Evolutionary conservation across 192 early-diverging fungal species (phyloP).

Genomic region (Ramicandelaber brevisporus): DNA sequence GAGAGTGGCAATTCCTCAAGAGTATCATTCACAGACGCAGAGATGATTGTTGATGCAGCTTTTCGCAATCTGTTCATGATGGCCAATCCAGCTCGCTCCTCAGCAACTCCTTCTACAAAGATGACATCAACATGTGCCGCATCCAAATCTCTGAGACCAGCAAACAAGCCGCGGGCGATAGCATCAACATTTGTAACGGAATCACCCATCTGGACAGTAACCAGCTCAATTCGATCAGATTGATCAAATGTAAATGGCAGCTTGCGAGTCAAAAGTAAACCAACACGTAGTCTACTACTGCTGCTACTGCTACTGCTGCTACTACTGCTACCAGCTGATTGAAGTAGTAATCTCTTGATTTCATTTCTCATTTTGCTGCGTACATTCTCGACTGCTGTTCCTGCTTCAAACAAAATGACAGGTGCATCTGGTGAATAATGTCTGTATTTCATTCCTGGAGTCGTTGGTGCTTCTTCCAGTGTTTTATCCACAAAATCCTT

Average conservation of each 20-base stretch:
- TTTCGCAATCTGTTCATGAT: slow-evolving; percentile 92
- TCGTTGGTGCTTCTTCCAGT: slow-evolving; percentile 60
- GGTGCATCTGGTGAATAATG: slow-evolving; percentile 85
- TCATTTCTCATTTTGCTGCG: slow-evolving; percentile 4
- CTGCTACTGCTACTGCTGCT: slow-evolving; percentile 1
- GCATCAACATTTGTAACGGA: slow-evolving; percentile 25
- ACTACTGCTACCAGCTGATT: slow-evolving; percentile 2
- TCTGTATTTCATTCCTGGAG: slow-evolving; percentile 98
- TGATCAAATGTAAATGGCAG: neutral
- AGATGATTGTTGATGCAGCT: slow-evolving; percentile 41
- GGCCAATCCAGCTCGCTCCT: slow-evolving; percentile 70
- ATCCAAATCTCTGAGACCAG: slow-evolving; percentile 52
- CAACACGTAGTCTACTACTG: neutral
- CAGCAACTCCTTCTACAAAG: slow-evolving; percentile 74
- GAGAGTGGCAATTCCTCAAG: neutral
- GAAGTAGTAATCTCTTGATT: too few species aligned
- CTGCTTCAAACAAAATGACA: slow-evolving; percentile 40
- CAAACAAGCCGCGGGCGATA: slow-evolving; percentile 63
- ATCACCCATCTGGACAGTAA: slow-evolving; percentile 1
- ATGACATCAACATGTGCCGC: slow-evolving; percentile 35
- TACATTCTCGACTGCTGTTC: slow-evolving; percentile 2
- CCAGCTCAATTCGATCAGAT: neutral
- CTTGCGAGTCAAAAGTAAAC: slow-evolving; percentile 3
- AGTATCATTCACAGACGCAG: neutral
- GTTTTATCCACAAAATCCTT: slow-evolving; percentile 42